Base-by-base conservation (phyloP, 331 rosid genomes). In the Telfairia occidentalis region DNA sequence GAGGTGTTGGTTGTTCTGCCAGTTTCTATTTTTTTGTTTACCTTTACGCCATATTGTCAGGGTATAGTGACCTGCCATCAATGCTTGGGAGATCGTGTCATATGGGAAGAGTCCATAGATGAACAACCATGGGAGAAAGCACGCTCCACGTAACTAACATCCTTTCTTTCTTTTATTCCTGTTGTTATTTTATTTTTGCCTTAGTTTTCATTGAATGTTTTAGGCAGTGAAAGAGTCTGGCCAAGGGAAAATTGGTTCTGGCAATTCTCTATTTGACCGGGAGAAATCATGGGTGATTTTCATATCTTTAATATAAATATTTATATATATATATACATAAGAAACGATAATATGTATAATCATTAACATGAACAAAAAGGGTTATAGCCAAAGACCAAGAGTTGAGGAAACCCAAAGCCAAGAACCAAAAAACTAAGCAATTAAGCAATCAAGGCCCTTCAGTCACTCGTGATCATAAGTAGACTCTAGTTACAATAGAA, bases 51-150 rank as follows among this genome's bases (percentile, higher is more conserved):
- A 65, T 53, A 8, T 50, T 52, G 46, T 78, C 84, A 93, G 97
- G 98, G 98, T 57, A 85, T 88, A 73, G 82, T 89, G 87, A 89
- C 95, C 61, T 94, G 98, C 84, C 90, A 52, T 74, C 95, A 91
- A 76, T 94, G 97, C 77, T 84, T 78, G 61, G 98, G 98, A 71
- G 96, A 91, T 73, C 80, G 98, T 73, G 96, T 94, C 78, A 91
- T 87, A 84, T 94, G 98, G 97, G 97, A 94, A 81, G 98, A 94
- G 83, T 86, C 96, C 1, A 94, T 94, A 53, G 97, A 94, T 77
- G 98, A 94, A 76, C 84, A 63, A 58, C 97, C 96, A 32, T 94
- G 98, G 98, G 98, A 94, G 89, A 88, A 76, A 78, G 98, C 96
- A 18, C 97, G 84, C 73, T 89, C 92, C 24, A 84, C 74, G 98